phyloP scores from a whole-genome alignment of 208 protist genomes.

The Wallacemonas sp. region DNA sequence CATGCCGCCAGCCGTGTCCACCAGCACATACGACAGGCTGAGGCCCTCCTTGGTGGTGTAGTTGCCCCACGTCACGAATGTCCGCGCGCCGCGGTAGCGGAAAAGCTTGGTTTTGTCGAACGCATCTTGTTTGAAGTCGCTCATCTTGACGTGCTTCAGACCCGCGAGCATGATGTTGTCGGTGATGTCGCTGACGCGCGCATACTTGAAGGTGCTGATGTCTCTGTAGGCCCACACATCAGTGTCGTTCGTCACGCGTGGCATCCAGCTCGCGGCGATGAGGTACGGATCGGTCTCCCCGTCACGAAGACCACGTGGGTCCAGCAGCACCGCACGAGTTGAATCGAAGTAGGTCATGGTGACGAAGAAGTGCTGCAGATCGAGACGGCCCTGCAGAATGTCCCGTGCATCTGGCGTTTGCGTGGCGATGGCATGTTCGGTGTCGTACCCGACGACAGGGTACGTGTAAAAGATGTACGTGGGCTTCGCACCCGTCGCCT shows the following conservation, averaged over 20 bases:
- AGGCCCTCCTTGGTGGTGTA: neutral
- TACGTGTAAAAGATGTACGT: neutral
- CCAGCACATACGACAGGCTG: neutral
- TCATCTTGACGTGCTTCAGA: conserved; percentile 22
- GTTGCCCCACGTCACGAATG: neutral
- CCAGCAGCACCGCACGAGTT: neutral
- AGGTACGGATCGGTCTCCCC: neutral
- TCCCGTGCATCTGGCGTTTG: neutral
- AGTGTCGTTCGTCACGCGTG: neutral
- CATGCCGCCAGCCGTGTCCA: neutral
- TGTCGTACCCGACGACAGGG: neutral
- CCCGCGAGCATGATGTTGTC: conserved; percentile 28
- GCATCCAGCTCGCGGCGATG: neutral
- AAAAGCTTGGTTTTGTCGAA: neutral
- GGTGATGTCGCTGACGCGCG: conserved; percentile 11
- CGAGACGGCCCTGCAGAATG: neutral
- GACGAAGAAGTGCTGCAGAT: neutral
- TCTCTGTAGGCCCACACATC: neutral
- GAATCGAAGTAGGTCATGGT: neutral
- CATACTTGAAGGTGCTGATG: neutral
- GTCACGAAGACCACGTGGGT: neutral
- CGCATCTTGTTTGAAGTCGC: neutral
- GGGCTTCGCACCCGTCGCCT: neutral
- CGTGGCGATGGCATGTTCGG: neutral
- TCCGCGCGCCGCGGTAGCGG: neutral